Evolutionary conservation across 2,329 filamentous ascomycete genomes (phyloP).

Genomic region (Colletotrichum endophyticum): DNA sequence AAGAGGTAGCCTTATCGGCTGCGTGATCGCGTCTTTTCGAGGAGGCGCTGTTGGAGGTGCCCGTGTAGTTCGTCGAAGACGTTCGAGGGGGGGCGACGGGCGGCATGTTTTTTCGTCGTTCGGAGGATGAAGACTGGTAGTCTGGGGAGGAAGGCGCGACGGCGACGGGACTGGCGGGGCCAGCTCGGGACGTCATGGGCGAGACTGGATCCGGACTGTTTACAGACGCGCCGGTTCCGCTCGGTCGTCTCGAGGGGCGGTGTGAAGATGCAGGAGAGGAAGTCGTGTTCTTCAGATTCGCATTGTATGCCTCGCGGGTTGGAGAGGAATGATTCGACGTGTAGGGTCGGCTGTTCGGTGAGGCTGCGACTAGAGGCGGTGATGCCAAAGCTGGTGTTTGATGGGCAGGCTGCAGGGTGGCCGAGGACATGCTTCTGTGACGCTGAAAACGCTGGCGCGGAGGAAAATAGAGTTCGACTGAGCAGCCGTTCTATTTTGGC

Average conservation of each 20-base stretch:
- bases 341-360: slow-evolving; percentile 57
- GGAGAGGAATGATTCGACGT: slow-evolving; percentile 56
- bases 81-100: slow-evolving; percentile 81
- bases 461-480: slow-evolving; percentile 7
- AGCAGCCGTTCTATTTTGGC: slow-evolving; percentile 9
- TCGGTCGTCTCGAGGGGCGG: slow-evolving; percentile 58
- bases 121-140: slow-evolving; percentile 48
- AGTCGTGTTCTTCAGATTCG: slow-evolving; percentile 48
- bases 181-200: slow-evolving; percentile 53
- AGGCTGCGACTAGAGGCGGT: slow-evolving; percentile 47
- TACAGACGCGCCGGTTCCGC: slow-evolving; percentile 48
- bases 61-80: slow-evolving; percentile 67
- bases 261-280: slow-evolving; percentile 57
- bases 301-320: slow-evolving; percentile 63
- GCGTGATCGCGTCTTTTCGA: slow-evolving; percentile 50
- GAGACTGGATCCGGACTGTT: slow-evolving; percentile 40
- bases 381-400: slow-evolving; percentile 53
- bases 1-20: slow-evolving; percentile 48
- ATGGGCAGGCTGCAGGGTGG: slow-evolving; percentile 66
- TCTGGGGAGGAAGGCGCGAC: slow-evolving; percentile 44
- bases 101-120: slow-evolving; percentile 65
- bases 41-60: slow-evolving; percentile 44
- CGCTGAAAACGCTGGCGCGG: neutral
- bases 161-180: slow-evolving; percentile 46
- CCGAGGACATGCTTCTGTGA: slow-evolving; percentile 62